phyloP scores from a whole-genome alignment of 768 basidiomycete genomes.

The Imleria badia region DNA sequence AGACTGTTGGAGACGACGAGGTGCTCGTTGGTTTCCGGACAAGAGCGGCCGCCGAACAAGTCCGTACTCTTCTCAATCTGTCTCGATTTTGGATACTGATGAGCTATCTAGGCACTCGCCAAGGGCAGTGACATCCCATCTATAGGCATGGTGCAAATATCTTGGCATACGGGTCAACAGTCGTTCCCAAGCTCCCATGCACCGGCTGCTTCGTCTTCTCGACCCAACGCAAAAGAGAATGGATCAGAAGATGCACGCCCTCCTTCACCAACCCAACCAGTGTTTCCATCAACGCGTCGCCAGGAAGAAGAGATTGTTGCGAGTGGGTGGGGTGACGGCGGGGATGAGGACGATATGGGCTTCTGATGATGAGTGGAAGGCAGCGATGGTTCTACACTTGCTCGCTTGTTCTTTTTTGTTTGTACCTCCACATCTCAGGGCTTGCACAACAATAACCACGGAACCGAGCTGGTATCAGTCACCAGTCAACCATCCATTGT shows the following conservation, averaged over 20 bases:
- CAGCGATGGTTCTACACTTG: conserved; percentile 1
- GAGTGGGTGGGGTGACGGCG: conserved; percentile 68
- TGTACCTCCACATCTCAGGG: conserved; percentile 17
- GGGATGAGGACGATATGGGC: conserved; percentile 73
- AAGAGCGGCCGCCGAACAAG: conserved; percentile 76
- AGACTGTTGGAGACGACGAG: conserved; percentile 53
- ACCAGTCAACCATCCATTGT: conserved; percentile 6
- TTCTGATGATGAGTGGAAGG: conserved; percentile 37
- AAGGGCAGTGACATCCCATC: conserved; percentile 69
- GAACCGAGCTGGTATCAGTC: conserved; percentile 10
- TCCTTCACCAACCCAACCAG: conserved; percentile 12
- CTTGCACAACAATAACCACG: conserved; percentile 11
- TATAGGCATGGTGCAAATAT: conserved; percentile 62
- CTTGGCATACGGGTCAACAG: conserved; percentile 55
- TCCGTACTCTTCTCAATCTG: conserved; percentile 29
- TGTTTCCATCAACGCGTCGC: conserved; percentile 32
- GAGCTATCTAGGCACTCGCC: conserved; percentile 55
- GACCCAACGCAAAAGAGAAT: conserved; percentile 20
- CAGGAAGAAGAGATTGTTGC: conserved; percentile 63
- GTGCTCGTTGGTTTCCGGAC: conserved; percentile 69
- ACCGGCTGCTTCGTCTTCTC: conserved; percentile 20
- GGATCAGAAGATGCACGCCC: conserved; percentile 27
- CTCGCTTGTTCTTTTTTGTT: conserved; percentile 2
- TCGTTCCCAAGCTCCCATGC: conserved; percentile 20
- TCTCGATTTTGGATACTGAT: conserved; percentile 9